Conservation (phyloP, 1,139 yeast genomes). For the Tardiomyces depauwii region DNA sequence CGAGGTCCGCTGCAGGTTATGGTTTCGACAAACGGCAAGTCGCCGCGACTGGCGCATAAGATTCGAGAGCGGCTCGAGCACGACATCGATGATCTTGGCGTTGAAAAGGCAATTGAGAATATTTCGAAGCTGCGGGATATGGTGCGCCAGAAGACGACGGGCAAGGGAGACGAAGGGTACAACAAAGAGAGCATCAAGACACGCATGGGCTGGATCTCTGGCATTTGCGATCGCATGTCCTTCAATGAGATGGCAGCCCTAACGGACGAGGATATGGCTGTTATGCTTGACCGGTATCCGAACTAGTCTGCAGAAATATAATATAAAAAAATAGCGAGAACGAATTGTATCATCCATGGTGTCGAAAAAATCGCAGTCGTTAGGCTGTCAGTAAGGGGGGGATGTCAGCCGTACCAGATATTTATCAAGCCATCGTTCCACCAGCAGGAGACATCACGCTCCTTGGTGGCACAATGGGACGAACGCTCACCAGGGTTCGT, state of each 20-base stretch:
- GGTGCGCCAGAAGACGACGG: constrained; percentile 41
- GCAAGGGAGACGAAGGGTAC: constrained; percentile 34
- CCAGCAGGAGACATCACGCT: too few relatives aligned
- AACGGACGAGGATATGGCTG: constrained; percentile 8
- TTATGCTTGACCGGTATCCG: too few relatives aligned
- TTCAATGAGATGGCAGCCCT: constrained; percentile 46
- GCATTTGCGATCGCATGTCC: constrained; percentile 48
- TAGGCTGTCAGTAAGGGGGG: too few relatives aligned
- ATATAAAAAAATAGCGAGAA: too few relatives aligned
- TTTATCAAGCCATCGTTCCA: too few relatives aligned
- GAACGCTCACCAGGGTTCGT: too few relatives aligned
- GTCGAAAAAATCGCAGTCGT: too few relatives aligned
- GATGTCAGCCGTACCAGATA: too few relatives aligned
- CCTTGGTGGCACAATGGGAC: too few relatives aligned
- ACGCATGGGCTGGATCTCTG: constrained; percentile 63
- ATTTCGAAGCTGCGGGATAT: constrained; percentile 47
- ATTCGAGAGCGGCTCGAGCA: constrained; percentile 49
- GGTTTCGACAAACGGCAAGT: constrained; percentile 77
- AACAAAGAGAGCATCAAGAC: constrained; percentile 38
- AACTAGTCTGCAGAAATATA: too few relatives aligned
- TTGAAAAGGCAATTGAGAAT: constrained; percentile 52
- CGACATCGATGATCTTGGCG: constrained; percentile 23
- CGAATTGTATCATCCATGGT: too few relatives aligned
- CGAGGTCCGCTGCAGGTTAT: constrained; percentile 71
- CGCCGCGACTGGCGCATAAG: constrained; percentile 62